Evolutionary conservation across 306 rosid species (phyloP).

Genomic region (Bauhinia variegata): DNA sequence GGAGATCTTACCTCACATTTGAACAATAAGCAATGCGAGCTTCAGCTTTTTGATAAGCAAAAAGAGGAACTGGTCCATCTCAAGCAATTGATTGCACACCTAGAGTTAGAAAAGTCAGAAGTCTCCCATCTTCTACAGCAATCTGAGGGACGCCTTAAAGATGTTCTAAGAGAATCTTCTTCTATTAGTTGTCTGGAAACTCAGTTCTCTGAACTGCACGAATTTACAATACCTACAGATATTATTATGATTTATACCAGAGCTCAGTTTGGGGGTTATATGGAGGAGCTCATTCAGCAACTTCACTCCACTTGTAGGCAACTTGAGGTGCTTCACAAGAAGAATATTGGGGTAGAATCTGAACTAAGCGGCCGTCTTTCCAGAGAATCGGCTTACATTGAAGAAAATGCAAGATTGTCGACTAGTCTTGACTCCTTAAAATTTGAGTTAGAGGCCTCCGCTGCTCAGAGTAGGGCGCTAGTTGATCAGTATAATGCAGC

Average conservation of each 20-base stretch:
- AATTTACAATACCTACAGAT: constrained; percentile 62
- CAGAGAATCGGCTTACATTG: constrained; percentile 56
- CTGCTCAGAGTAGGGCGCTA: constrained; percentile 55
- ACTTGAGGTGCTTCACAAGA: constrained; percentile 51
- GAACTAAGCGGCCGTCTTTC: constrained; percentile 53
- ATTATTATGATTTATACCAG: constrained; percentile 54
- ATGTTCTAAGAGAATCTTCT: constrained; percentile 55
- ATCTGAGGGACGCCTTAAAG: constrained; percentile 58
- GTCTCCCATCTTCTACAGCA: constrained; percentile 49
- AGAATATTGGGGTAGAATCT: constrained; percentile 58
- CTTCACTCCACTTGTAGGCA: constrained; percentile 54
- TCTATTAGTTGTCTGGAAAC: constrained; percentile 54
- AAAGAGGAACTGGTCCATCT: constrained; percentile 62
- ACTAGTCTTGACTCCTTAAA: constrained; percentile 56
- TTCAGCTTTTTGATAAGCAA: constrained; percentile 61
- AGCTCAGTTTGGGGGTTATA: constrained; percentile 63
- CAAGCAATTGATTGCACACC: constrained; percentile 57
- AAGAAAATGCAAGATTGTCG: constrained; percentile 67
- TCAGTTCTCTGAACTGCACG: constrained; percentile 66
- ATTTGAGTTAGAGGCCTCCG: constrained; percentile 59
- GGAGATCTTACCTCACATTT: constrained; percentile 62
- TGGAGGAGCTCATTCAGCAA: constrained; percentile 56
- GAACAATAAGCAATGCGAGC: constrained; percentile 60
- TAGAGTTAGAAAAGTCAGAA: constrained; percentile 76
- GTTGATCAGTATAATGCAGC: constrained; percentile 53